Conservation (phyloP, 306 rosid species). For the Fagus crenata region DNA sequence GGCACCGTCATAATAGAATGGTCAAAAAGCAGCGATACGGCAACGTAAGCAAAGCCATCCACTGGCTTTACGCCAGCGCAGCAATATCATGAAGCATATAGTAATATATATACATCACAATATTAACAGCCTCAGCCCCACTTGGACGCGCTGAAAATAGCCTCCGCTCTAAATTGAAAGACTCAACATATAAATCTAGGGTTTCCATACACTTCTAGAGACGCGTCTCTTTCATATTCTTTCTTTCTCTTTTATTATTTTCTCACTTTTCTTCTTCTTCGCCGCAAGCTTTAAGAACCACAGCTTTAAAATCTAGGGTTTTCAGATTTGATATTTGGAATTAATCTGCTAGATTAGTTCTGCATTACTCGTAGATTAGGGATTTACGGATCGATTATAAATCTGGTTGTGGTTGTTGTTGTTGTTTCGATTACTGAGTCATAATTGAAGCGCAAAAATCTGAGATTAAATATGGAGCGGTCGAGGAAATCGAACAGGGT, state of each 20-base stretch:
- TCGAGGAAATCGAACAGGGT: constrained; percentile 60
- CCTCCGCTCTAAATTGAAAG: neutral
- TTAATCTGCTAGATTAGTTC: neutral
- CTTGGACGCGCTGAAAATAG: neutral
- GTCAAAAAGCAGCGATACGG: neutral
- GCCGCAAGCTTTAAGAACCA: neutral
- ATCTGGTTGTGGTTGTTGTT: constrained; percentile 19
- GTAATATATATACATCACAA: neutral
- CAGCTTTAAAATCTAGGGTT: constrained; percentile 1
- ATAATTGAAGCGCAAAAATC: constrained; percentile 28
- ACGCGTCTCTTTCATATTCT: neutral
- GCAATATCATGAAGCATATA: neutral
- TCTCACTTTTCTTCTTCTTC: neutral
- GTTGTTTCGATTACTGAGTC: constrained; percentile 15
- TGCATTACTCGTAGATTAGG: constrained; percentile 6
- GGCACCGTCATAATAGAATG: neutral
- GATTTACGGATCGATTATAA: constrained; percentile 15
- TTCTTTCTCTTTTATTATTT: neutral
- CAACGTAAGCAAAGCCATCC: neutral
- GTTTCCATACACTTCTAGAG: neutral
- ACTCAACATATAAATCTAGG: neutral
- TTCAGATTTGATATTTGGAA: constrained; percentile 11
- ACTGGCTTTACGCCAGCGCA: neutral
- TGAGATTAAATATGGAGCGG: constrained; percentile 73
- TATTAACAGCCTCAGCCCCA: neutral